Evolutionary conservation across 805 yeast species (phyloP).

Genomic region (Nakazawaea anatomiae): DNA sequence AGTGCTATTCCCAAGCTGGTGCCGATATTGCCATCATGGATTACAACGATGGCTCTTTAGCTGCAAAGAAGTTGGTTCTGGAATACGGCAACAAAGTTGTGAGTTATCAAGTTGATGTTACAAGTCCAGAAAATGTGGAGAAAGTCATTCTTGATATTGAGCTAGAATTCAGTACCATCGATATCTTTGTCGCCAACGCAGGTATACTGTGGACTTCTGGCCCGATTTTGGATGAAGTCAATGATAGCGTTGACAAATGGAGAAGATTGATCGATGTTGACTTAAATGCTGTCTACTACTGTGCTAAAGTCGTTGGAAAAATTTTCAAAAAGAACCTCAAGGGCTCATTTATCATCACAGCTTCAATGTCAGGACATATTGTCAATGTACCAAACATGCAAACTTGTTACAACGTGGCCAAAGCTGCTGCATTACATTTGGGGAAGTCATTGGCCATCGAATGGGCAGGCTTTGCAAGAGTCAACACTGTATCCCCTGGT

Average conservation of each 20-base stretch:
- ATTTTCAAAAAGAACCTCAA: conserved; percentile 39
- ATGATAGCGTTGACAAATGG: conserved; percentile 35
- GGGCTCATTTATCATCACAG: conserved; percentile 48
- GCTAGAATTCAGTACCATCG: conserved; percentile 33
- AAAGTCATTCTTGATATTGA: conserved; percentile 24
- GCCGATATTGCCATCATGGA: conserved; percentile 62
- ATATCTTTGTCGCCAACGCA: conserved; percentile 37
- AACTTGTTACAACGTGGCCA: conserved; percentile 43
- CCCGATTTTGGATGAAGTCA: conserved; percentile 16
- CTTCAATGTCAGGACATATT: conserved; percentile 51
- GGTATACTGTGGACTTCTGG: conserved; percentile 27
- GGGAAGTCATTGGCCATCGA: conserved; percentile 42
- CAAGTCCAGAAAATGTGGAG: conserved; percentile 25
- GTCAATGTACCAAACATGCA: conserved; percentile 48
- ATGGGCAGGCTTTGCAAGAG: conserved; percentile 46
- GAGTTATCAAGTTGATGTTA: conserved; percentile 21
- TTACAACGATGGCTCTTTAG: conserved; percentile 24
- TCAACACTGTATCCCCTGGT: conserved; percentile 47
- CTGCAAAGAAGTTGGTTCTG: conserved; percentile 31
- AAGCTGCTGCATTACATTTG: conserved; percentile 43
- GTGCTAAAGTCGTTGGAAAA: conserved; percentile 43
- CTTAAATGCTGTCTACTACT: conserved; percentile 42
- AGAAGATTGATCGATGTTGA: conserved; percentile 43
- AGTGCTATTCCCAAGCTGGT: conserved; percentile 82
- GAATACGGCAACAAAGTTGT: conserved; percentile 24